Evolutionary conservation across 2,329 filamentous ascomycete species (phyloP).

Genomic region (Dactylellina parvicollis): DNA sequence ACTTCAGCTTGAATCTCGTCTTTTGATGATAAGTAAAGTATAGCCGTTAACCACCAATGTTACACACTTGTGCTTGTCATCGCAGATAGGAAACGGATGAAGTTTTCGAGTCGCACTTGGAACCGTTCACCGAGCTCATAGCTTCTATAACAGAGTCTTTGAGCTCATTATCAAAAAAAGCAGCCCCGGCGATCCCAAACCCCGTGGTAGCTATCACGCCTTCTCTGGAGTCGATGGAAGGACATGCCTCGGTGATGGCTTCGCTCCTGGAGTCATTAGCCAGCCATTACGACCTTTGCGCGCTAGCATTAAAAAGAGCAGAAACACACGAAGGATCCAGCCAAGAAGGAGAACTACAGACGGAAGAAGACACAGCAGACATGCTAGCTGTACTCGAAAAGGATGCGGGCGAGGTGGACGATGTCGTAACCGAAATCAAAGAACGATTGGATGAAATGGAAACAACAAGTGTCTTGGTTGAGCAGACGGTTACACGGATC

Average conservation of each 20-base stretch:
- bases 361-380: conserved; percentile 68
- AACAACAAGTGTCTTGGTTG: conserved; percentile 71
- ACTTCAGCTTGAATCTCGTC: too few relatives aligned
- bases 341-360: conserved; percentile 27
- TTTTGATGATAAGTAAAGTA: neutral
- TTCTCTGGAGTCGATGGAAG: conserved; percentile 65
- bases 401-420: conserved; percentile 74
- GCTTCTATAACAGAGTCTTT: conserved; percentile 34
- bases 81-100: conserved; percentile 53
- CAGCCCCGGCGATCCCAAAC: conserved; percentile 34
- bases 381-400: conserved; percentile 83
- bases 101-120: conserved; percentile 46
- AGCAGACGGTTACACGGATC: conserved; percentile 68
- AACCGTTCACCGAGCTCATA: conserved; percentile 37
- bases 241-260: conserved; percentile 66
- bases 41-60: conserved; percentile 57
- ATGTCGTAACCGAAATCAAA: conserved; percentile 75
- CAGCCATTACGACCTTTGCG: conserved; percentile 67
- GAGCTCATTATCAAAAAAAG: conserved; percentile 35
- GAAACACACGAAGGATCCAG: conserved; percentile 59
- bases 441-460: conserved; percentile 83
- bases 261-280: conserved; percentile 66
- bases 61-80: conserved; percentile 7
- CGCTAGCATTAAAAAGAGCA: conserved; percentile 67
- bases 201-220: conserved; percentile 63